Evolutionary conservation across 805 yeast species (phyloP), one percentile per base, ranked within the genome.

Genomic region (Kodamaea kaohsiungensis): DNA sequence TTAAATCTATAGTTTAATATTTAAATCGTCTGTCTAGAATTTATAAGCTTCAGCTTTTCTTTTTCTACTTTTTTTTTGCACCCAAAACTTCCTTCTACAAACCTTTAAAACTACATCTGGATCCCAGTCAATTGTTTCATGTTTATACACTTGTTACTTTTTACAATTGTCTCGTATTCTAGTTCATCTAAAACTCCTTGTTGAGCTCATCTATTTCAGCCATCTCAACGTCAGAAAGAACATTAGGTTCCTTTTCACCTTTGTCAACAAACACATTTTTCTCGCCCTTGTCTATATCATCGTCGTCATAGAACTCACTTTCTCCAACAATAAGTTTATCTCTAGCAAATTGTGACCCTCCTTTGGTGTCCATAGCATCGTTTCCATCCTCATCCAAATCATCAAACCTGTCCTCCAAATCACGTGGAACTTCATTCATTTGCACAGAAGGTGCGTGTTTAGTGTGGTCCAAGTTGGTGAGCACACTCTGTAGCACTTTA

Each of bases 391-490:
- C 69, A 10, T 65, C 67, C 50, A 60, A 60, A 52, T 65, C 69
- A 19, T 64, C 68, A 52, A 61, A 56, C 57, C 60, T 53, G 47
- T 64, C 69, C 47, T 63, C 68, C 38, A 62, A 57, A 46, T 65
- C 68, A 25, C 61, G 61, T 0, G 69, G 69, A 18, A 63, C 67
- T 42, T 65, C 65, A 45, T 63, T 53, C 69, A 65, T 65, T 55
- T 65, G 69, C 51, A 65, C 69, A 13, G 66, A 62, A 1, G 69
- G 69, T 9, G 69, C 69, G 33, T 62, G 62, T 52, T 65, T 62
- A 37, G 69, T 65, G 59, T 64, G 59, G 49, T 65, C 68, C 59
- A 65, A 61, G 55, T 65, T 65, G 54, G 60, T 55, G 38, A 65
- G 53, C 49, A 65, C 64, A 42, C 59, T 60, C 52, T 61, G 62